These are phyloP conservation scores for Russula sp. DNA, from an alignment of 768 basidiomycete species.

Conservation along the genomic window DNA sequence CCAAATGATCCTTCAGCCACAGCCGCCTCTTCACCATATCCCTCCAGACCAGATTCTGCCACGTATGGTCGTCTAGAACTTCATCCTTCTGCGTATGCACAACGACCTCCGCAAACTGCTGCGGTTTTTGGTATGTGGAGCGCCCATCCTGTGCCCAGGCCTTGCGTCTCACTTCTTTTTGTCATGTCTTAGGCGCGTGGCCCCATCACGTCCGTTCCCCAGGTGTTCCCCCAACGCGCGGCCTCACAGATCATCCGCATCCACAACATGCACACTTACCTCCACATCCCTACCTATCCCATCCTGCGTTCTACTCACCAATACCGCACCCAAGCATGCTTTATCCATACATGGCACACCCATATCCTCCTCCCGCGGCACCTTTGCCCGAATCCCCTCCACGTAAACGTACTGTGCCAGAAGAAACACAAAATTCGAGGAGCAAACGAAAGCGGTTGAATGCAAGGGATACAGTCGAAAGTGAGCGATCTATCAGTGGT, in stretches of 20 bases:
- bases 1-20: slow-evolving; percentile 19
- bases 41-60: slow-evolving; percentile 23
- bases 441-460: slow-evolving; percentile 23
- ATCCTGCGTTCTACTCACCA: slow-evolving; percentile 23
- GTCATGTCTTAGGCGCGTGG: slow-evolving; percentile 22
- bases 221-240: slow-evolving; percentile 9
- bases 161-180: slow-evolving; percentile 7
- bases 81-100: slow-evolving; percentile 1
- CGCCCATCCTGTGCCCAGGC: slow-evolving; percentile 1
- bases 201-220: slow-evolving; percentile 17
- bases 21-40: slow-evolving; percentile 18
- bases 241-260: slow-evolving; percentile 10
- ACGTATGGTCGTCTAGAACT: slow-evolving; percentile 21
- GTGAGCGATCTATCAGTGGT: background rate
- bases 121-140: slow-evolving; percentile 15
- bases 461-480: slow-evolving; percentile 22
- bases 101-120: slow-evolving; percentile 6
- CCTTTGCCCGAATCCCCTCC: slow-evolving; percentile 10
- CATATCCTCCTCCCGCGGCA: background rate
- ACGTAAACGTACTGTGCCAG: slow-evolving; percentile 19
- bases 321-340: slow-evolving; percentile 25
- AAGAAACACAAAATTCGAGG: slow-evolving; percentile 17
- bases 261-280: slow-evolving; percentile 18
- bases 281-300: slow-evolving; percentile 13
- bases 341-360: slow-evolving; percentile 23